Evolutionary conservation across 2,329 filamentous ascomycete species (phyloP), one percentile per base, ranked within the genome.

Genomic region (Alternaria sp.): DNA sequence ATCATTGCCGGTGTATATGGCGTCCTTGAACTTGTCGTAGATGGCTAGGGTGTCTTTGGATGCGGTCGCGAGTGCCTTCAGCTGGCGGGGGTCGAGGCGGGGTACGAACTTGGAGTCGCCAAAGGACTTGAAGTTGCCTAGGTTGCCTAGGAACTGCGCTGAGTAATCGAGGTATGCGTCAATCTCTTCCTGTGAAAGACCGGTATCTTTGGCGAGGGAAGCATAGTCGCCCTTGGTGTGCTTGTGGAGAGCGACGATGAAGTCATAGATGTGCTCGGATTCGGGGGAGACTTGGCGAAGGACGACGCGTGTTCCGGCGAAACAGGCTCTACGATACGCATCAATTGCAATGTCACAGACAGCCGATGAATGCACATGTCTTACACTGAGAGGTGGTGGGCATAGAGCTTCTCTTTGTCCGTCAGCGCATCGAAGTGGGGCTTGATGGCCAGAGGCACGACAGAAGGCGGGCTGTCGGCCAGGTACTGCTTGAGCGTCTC

Each of bases 371-470:
- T 38, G 14, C 10, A 3, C 5, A 38, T 28, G 18, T 18, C 68
- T 54, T 73, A 80, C 79, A 78, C 59, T 38, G 78, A 80, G 61
- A 80, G 73, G 56, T 79, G 93, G 81, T 97, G 94, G 66, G 94
- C 92, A 84, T 97, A 97, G 75, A 91, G 89, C 83, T 94, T 93
- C 82, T 97, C 88, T 76, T 91, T 84, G 72, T 92, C 87, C 54
- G 82, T 85, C 63, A 95, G 80, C 36, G 89, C 88, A 57, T 94
- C 91, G 73, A 98, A 99, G 81, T 98, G 94, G 76, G 93, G 92
- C 81, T 93, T 93, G 78, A 98, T 95, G 78, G 93, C 90, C 51
- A 99, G 87, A 49, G 90, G 89, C 60, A 97, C 94, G 58, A 97
- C 88, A 50, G 90, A 91, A 1, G 95, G 95, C 46, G 95, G 95